phyloP scores from a whole-genome alignment of 192 early-diverging fungal species.

The Backusella macrospora region DNA sequence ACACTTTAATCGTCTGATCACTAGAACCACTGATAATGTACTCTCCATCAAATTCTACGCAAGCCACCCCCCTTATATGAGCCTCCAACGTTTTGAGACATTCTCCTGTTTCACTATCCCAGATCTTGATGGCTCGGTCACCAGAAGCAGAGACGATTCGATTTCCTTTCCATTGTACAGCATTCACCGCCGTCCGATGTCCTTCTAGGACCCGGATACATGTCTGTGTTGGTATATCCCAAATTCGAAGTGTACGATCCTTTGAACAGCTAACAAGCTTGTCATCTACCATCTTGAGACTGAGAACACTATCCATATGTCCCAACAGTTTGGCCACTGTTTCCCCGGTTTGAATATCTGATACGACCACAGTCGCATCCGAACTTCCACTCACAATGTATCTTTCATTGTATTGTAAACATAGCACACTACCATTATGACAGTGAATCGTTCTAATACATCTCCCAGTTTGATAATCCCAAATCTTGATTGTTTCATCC shows the following conservation, averaged over 20 bases:
- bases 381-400: slow-evolving; percentile 72
- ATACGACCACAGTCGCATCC: slow-evolving; percentile 68
- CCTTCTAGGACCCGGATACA: slow-evolving; percentile 59
- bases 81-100: slow-evolving; percentile 78
- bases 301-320: slow-evolving; percentile 72
- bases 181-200: slow-evolving; percentile 83
- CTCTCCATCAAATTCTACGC: slow-evolving; percentile 83
- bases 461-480: slow-evolving; percentile 66
- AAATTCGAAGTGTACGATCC: slow-evolving; percentile 82
- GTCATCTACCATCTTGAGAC: slow-evolving; percentile 71
- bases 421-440: slow-evolving; percentile 82
- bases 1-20: slow-evolving; percentile 80
- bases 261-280: slow-evolving; percentile 84
- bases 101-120: slow-evolving; percentile 67
- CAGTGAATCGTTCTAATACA: slow-evolving; percentile 65
- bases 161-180: slow-evolving; percentile 67
- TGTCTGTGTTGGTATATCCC: slow-evolving; percentile 69
- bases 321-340: slow-evolving; percentile 47
- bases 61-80: slow-evolving; percentile 79
- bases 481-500: slow-evolving; percentile 73
- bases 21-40: slow-evolving; percentile 80
- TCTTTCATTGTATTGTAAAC: slow-evolving; percentile 76
- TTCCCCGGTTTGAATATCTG: slow-evolving; percentile 67
- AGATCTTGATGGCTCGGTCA: slow-evolving; percentile 84
- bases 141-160: slow-evolving; percentile 71